Evolutionary conservation across 805 yeast genomes (phyloP).

Genomic region (Sugiyamaella americana): DNA sequence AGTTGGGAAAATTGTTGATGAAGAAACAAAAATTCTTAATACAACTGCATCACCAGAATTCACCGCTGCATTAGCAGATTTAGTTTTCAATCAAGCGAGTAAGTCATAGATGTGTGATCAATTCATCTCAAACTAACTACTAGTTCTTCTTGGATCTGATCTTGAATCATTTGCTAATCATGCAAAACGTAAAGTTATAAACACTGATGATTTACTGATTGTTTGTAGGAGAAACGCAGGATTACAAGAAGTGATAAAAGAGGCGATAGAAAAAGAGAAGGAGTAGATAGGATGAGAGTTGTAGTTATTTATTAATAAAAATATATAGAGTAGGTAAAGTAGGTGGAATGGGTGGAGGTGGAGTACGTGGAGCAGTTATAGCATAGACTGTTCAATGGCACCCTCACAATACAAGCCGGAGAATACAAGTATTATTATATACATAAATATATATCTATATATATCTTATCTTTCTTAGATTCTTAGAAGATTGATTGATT

Average conservation of each 20-base stretch:
- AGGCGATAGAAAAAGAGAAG: too few species aligned
- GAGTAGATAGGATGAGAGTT: too few species aligned
- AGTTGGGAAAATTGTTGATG: slow-evolving; percentile 28
- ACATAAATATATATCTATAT: too few species aligned
- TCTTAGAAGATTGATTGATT: too few species aligned
- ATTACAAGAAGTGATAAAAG: slow-evolving; percentile 21
- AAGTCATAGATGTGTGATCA: slow-evolving; percentile 3
- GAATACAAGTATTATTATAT: too few species aligned
- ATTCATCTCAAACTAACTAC: slow-evolving; percentile 2
- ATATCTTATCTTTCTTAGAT: too few species aligned
- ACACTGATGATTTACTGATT: slow-evolving; percentile 27
- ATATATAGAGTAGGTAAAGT: too few species aligned
- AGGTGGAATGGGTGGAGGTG: too few species aligned
- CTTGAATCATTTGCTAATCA: slow-evolving; percentile 30
- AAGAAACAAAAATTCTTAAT: slow-evolving; percentile 23
- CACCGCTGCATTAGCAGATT: slow-evolving; percentile 29
- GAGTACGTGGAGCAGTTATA: too few species aligned
- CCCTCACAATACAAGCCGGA: too few species aligned
- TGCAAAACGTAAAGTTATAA: slow-evolving; percentile 27
- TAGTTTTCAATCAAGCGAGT: slow-evolving; percentile 29
- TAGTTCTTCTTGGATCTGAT: slow-evolving; percentile 26
- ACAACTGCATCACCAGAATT: slow-evolving; percentile 29
- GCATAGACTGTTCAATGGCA: too few species aligned
- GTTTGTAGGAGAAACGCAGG: slow-evolving; percentile 29
- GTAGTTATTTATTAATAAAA: too few species aligned